A percentile compares a stretch with the other conserved stretches of the same genome.
Evolutionary conservation across 805 yeast genomes (phyloP).

Genomic region (Sungouiella blattae): DNA sequence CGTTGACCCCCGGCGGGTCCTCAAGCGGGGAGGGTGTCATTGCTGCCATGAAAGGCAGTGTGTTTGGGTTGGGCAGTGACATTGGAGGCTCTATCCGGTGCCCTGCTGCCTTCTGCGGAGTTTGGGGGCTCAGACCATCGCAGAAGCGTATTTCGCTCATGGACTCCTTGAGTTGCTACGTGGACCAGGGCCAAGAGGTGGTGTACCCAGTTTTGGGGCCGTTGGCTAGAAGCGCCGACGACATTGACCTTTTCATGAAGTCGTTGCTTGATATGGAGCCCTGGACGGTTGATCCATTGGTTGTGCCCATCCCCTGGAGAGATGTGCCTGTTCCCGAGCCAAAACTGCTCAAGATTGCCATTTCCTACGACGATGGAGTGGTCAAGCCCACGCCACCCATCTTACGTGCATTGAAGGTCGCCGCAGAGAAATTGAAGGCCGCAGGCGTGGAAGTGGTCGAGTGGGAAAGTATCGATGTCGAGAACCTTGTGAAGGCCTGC

Average conservation of each 20-base stretch:
- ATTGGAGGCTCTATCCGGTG: slow-evolving; percentile 17
- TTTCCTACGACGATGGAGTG: slow-evolving; percentile 15
- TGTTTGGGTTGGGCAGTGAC: slow-evolving; percentile 17
- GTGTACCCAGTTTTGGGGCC: slow-evolving; percentile 15
- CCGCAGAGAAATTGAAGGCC: slow-evolving; percentile 7
- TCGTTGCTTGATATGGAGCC: slow-evolving; percentile 13
- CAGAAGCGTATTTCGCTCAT: slow-evolving; percentile 11
- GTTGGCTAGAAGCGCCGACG: slow-evolving; percentile 15
- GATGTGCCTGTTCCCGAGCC: slow-evolving; percentile 9
- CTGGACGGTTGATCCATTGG: slow-evolving; percentile 13
- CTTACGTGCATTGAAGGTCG: slow-evolving; percentile 12
- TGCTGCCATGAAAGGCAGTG: slow-evolving; percentile 17
- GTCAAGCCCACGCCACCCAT: slow-evolving; percentile 20
- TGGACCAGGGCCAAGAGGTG: slow-evolving; percentile 9
- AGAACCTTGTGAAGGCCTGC: slow-evolving; percentile 12
- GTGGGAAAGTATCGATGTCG: slow-evolving; percentile 13
- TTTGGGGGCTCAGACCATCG: slow-evolving; percentile 17
- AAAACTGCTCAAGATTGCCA: slow-evolving; percentile 11
- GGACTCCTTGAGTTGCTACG: slow-evolving; percentile 3
- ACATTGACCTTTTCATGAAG: slow-evolving; percentile 15
- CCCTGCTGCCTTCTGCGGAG: slow-evolving; percentile 18
- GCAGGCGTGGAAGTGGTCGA: slow-evolving; percentile 16
- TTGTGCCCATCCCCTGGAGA: slow-evolving; percentile 16
- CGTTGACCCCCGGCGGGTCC: slow-evolving; percentile 16
- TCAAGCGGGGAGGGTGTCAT: slow-evolving; percentile 18